Base-by-base conservation (phyloP, 257 asterid species). In the Coffea eugenioides region DNA sequence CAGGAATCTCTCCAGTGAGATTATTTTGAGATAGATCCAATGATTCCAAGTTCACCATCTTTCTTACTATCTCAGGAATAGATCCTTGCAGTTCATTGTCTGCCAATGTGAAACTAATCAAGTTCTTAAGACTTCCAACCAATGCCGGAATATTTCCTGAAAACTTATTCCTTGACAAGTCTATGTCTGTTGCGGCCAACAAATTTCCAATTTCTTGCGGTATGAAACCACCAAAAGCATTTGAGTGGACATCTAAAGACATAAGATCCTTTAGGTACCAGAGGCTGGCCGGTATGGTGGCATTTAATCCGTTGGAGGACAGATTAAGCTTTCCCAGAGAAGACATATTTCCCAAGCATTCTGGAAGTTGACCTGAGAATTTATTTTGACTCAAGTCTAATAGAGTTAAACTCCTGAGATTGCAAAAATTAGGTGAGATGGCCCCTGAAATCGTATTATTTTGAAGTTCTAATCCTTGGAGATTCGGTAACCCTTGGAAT, bases 291-390 rank as follows among this genome's bases (percentile, higher is more conserved):
- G 81, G 81, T 2, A 69, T 23, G 2, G 13, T 56, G n/a, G 75
- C 45, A 43, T 56, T 78, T 4, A 78, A 54, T 21, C 31, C 2
- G 20, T 78, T 78, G 36, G 10, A 7, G 31, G 56, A 1, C 18
- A 78, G 3, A 8, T 23, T 7, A 23, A 78, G 67, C 4, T 14
- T 0, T 80, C 76, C 67, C 8, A 80, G 10, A 49, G 75, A 12
- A 39, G 69, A 15, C 21, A 80, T 51, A 65, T 80, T 67, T 11
- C 80, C 80, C 12, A 80, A 9, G 43, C 80, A 80, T 8, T 25
- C 45, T 51, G 71, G 80, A 5, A 74, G 4, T 0, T 8, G 74
- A 67, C 83, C 79, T 2, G 2, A 14, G 1, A 74, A 54, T 18
- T 66, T 20, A 41, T 80, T 80, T 2, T 27, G 14, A 1, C 75